These are phyloP conservation scores for Magnusiomyces suaveolens DNA, from an alignment of 1,139 yeast species.

Conservation along the genomic window DNA sequence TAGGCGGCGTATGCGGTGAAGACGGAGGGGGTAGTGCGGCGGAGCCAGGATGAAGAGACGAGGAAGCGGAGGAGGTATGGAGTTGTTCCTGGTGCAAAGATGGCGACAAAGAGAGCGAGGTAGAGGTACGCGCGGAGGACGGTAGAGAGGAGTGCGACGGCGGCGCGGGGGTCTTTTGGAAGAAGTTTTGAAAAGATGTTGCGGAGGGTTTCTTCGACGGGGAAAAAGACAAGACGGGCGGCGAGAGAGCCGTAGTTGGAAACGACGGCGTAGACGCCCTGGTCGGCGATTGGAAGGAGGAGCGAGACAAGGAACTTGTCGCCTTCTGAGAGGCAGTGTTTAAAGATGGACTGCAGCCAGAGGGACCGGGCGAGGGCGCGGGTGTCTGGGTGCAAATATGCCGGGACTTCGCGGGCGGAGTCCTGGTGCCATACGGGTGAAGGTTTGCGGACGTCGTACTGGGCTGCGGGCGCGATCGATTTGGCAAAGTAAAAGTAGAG, in stretches of 20 bases:
- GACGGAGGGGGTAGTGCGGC: constrained; percentile 44
- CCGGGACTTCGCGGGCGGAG: constrained; percentile 10
- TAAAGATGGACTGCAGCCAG: constrained; percentile 72
- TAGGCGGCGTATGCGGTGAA: constrained; percentile 68
- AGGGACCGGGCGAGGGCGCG: constrained; percentile 35
- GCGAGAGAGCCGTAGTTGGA: constrained; percentile 83
- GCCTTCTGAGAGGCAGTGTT: constrained; percentile 83
- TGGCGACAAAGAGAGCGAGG: constrained; percentile 41
- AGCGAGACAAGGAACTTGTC: constrained; percentile 69
- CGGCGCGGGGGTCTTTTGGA: background rate
- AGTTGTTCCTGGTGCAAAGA: constrained; percentile 54
- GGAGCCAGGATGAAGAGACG: constrained; percentile 49
- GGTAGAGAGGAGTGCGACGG: constrained; percentile 40
- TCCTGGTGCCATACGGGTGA: constrained; percentile 3
- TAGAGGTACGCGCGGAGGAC: constrained; percentile 45
- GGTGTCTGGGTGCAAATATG: constrained; percentile 25
- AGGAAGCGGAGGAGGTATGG: constrained; percentile 38
- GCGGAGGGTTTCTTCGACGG: constrained; percentile 81
- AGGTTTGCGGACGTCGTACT: constrained; percentile 12
- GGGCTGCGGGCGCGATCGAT: constrained; percentile 8
- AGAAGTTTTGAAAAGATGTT: constrained; percentile 55
- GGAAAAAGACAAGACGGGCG: constrained; percentile 76
- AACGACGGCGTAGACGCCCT: constrained; percentile 83
- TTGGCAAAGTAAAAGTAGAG: constrained; percentile 20
- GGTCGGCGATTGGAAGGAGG: constrained; percentile 63